Base-by-base conservation (phyloP, 768 basidiomycete species). In the Boletellus sp. region DNA sequence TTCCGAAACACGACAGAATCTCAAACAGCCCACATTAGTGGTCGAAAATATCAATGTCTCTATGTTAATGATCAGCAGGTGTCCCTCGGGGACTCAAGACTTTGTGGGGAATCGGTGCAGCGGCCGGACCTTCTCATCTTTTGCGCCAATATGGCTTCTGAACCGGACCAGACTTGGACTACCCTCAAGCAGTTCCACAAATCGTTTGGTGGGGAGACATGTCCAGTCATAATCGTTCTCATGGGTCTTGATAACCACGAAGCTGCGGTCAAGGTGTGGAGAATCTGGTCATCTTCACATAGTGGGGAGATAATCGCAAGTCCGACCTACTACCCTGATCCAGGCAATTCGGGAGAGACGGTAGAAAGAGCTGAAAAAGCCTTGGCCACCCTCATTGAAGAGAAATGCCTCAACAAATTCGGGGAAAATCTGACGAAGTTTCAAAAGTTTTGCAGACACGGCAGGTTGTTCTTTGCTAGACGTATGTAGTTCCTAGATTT, bases 101-200 rank as follows among this genome's bases (percentile, higher is more conserved):
- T 26, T 24, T 28, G 6, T 28, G 3, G 19, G 2, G 47, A 53
- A 42, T 47, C 34, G n/a, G 42, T 24, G 23, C 49, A 34, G 23
- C 56, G 49, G 7, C 47, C 57, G 4, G 60, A 64, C 43, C 63
- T 64, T 26, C 52, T 64, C 15, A 44, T 64, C 43, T 62, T 65
- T 43, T 57, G 47, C 37, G 51, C 57, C 12, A 42, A 53, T 40
- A 52, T 45, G n/a, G 37, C 54, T 28, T 48, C 48, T 9, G 50
- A 43, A 16, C 35, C 28, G 6, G 55, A 52, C 10, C 31, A 20
- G 12, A 55, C 32, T n/a, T 59, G 60, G 62, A 32, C 39, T 1
- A 13, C 40, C 15, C 54, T 65, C 24, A 41, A 59, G 36, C 48
- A 37, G 12, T 65, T 64, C 23, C 36, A 62, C 15, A 22, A 19